phyloP scores from a whole-genome alignment of 768 basidiomycete genomes.

The Pholiota microspora region DNA sequence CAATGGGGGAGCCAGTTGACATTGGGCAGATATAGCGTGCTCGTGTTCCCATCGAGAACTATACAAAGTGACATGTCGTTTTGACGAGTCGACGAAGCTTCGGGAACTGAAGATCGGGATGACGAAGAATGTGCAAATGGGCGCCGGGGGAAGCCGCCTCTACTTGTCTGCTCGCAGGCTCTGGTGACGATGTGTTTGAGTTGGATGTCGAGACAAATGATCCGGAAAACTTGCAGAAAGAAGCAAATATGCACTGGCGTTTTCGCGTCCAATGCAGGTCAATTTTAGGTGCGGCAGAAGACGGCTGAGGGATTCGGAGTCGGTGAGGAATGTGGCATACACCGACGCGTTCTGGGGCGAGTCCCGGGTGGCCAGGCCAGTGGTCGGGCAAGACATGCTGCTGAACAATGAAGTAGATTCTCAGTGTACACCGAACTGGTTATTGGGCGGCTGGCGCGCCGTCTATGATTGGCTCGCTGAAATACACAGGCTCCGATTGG shows the following conservation, averaged over 20 bases:
- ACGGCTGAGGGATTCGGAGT: constrained; percentile 2
- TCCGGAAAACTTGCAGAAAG: constrained; percentile 5
- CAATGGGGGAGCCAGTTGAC: constrained; percentile 6
- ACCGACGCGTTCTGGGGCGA: constrained; percentile 12
- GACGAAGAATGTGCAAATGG: constrained; percentile 1
- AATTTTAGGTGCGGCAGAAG: constrained; percentile 7
- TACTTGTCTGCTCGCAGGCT: not conserved
- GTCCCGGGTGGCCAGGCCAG: constrained; percentile 8
- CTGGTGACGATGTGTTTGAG: constrained; percentile 12
- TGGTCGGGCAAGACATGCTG: not conserved
- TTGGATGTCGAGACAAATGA: constrained; percentile 7
- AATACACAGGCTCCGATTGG: not conserved
- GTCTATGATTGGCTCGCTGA: not conserved
- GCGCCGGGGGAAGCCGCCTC: constrained; percentile 3
- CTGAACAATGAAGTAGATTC: not conserved
- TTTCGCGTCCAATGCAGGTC: constrained; percentile 6
- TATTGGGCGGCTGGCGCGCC: not conserved
- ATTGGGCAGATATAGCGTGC: constrained; percentile 7
- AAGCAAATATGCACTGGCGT: constrained; percentile 1
- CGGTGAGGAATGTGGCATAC: constrained; percentile 6
- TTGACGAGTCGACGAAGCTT: constrained; percentile 6
- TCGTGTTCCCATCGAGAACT: constrained; percentile 6
- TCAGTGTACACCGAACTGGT: not conserved
- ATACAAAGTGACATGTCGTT: constrained; percentile 11
- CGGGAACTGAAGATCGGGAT: constrained; percentile 3